Evolutionary conservation across 2,329 filamentous ascomycete genomes (phyloP).

Genomic region (Venturia asperata): DNA sequence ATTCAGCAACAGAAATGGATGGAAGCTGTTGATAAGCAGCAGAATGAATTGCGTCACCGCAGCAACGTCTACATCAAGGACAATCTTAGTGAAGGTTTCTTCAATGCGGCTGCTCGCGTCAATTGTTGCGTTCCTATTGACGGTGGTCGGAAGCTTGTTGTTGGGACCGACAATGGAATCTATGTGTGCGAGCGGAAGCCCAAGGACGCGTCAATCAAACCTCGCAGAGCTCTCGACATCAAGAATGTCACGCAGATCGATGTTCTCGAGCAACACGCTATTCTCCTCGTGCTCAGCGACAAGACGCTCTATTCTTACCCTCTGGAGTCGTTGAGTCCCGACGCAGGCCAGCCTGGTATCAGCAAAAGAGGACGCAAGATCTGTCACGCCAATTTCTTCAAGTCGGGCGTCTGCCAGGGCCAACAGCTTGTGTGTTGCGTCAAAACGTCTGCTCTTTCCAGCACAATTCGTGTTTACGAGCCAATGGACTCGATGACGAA

Average conservation of each 20-base stretch:
- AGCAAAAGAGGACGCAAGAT: constrained; percentile 91
- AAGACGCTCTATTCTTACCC: constrained; percentile 89
- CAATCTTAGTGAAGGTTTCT: constrained; percentile 75
- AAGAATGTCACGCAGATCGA: constrained; percentile 90
- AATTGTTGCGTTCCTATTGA: constrained; percentile 97
- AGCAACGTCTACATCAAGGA: constrained; percentile 65
- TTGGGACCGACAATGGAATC: constrained; percentile 89
- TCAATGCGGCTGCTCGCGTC: constrained; percentile 79
- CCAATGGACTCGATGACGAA: constrained; percentile 91
- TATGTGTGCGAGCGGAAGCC: constrained; percentile 87
- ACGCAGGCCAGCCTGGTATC: constrained; percentile 44
- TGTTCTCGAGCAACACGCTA: constrained; percentile 87
- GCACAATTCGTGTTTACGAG: constrained; percentile 98
- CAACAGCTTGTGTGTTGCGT: constrained; percentile 94
- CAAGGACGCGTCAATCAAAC: constrained; percentile 66
- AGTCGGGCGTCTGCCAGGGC: constrained; percentile 88
- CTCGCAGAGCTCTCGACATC: constrained; percentile 76
- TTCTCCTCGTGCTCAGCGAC: constrained; percentile 85
- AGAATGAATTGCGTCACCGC: constrained; percentile 72
- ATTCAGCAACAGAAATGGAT: constrained; percentile 93
- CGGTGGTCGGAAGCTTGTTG: constrained; percentile 88
- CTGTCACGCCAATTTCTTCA: constrained; percentile 97
- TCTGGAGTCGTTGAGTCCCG: constrained; percentile 66
- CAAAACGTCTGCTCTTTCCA: constrained; percentile 86
- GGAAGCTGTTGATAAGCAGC: constrained; percentile 86